Evolutionary conservation across 495 filamentous ascomycete species (phyloP).

Genomic region (Hypoxylon rickii): DNA sequence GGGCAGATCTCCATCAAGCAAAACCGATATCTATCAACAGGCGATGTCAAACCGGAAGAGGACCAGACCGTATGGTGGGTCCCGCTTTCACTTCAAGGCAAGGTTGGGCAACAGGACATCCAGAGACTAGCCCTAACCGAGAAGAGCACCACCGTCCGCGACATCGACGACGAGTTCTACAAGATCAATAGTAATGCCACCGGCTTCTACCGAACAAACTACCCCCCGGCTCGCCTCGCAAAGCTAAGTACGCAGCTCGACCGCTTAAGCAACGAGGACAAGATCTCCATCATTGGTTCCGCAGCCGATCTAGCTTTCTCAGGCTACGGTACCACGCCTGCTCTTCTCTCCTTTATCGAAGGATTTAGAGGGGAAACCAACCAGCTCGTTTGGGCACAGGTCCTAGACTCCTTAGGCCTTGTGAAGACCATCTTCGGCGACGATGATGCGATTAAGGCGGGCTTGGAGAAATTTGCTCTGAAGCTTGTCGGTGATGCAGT

Average conservation of each 20-base stretch:
- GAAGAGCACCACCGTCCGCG: conserved; percentile 73
- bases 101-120: conserved; percentile 55
- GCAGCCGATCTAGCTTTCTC: conserved; percentile 89
- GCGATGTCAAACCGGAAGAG: conserved; percentile 81
- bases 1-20: conserved; percentile 82
- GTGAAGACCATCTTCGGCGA: conserved; percentile 58
- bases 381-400: conserved; percentile 87
- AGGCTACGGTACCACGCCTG: conserved; percentile 78
- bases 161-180: conserved; percentile 81
- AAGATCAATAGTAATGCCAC: conserved; percentile 87
- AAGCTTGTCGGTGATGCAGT: conserved; percentile 71
- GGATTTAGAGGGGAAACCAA: conserved; percentile 80
- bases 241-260: conserved; percentile 76
- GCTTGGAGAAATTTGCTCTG: conserved; percentile 74
- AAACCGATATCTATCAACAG: conserved; percentile 84
- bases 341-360: conserved; percentile 78
- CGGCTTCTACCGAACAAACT: conserved; percentile 93
- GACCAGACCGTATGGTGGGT: conserved; percentile 97
- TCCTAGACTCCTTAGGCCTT: conserved; percentile 66
- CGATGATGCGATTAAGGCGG: conserved; percentile 58
- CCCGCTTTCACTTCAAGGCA: conserved; percentile 76
- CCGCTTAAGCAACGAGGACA: conserved; percentile 80
- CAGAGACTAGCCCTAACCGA: conserved; percentile 66
- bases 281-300: conserved; percentile 87
- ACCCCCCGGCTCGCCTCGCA: conserved; percentile 75